Evolutionary conservation across 352 stramenopile genomes (phyloP).

Genomic region (Halophytophthora batemanensis): DNA sequence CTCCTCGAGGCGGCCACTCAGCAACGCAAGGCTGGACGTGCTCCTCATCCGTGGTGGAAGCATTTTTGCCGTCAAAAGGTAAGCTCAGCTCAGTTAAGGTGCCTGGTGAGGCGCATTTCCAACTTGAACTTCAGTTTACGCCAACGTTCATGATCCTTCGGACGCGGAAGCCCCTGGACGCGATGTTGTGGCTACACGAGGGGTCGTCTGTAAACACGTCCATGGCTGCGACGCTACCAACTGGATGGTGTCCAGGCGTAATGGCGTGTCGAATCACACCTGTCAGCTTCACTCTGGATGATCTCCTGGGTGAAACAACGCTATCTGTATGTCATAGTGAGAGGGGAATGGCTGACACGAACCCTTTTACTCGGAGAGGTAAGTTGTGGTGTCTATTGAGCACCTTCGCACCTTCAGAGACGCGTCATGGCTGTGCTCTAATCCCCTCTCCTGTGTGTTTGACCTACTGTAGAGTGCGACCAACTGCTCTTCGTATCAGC

Average conservation of each 20-base stretch:
- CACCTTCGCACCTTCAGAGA: not conserved
- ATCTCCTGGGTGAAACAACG: slow-evolving; percentile 8
- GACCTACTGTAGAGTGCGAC: slow-evolving; percentile 11
- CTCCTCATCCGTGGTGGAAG: slow-evolving; percentile 19
- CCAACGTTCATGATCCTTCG: slow-evolving; percentile 25
- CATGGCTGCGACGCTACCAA: not conserved
- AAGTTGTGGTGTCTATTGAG: not conserved
- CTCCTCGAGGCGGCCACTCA: not conserved
- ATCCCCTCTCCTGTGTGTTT: too few relatives aligned
- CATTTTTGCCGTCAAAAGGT: slow-evolving; percentile 7
- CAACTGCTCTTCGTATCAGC: slow-evolving; percentile 46
- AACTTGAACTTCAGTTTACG: slow-evolving; percentile 24
- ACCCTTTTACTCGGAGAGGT: slow-evolving; percentile 10
- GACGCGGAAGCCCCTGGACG: slow-evolving; percentile 13
- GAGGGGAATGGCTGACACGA: not conserved
- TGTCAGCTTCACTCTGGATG: slow-evolving; percentile 17
- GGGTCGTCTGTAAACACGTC: slow-evolving; percentile 1
- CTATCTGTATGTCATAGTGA: not conserved
- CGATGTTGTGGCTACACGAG: slow-evolving; percentile 32
- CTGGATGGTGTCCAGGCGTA: slow-evolving; percentile 2
- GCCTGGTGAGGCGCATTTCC: slow-evolving; percentile 13
- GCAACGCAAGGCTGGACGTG: slow-evolving; percentile 16
- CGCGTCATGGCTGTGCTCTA: slow-evolving; percentile 2
- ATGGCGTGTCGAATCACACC: slow-evolving; percentile 16
- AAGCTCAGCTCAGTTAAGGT: not conserved